Conservation (phyloP, 2,329 filamentous ascomycete genomes). For the Trichoderma cornu-damae region DNA sequence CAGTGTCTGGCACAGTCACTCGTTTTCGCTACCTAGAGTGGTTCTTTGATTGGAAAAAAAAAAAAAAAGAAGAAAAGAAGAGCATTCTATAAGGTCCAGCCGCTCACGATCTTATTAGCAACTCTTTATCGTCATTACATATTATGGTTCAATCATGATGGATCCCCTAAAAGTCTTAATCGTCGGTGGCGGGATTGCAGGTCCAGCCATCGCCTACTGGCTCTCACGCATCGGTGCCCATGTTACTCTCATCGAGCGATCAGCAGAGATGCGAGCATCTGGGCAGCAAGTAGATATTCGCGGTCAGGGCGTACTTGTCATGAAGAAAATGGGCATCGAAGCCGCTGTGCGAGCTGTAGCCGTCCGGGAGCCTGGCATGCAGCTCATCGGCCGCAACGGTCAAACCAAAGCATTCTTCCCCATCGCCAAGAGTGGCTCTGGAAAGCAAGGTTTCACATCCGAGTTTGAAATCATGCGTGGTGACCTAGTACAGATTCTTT, state of each 20-base stretch:
- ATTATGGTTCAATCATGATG: background rate
- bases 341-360: background rate
- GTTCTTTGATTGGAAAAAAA: no score
- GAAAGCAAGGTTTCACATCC: background rate
- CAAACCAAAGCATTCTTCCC: slow-evolving; percentile 1
- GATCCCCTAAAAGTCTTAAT: background rate
- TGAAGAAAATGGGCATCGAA: slow-evolving; percentile 11
- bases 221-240: slow-evolving; percentile 1
- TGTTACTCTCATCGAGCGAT: slow-evolving; percentile 4
- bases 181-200: background rate
- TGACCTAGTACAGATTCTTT: background rate
- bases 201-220: background rate
- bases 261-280: background rate
- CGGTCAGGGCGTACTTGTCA: background rate
- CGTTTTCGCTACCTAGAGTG: no score
- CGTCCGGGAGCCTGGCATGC: slow-evolving; percentile 4
- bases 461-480: slow-evolving; percentile 6
- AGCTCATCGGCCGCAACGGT: slow-evolving; percentile 1
- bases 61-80: no score
- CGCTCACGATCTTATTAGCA: no score
- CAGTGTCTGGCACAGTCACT: no score
- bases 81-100: no score
- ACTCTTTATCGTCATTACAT: background rate
- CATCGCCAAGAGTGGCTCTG: background rate
- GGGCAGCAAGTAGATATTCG: slow-evolving; percentile 8